Base-by-base conservation (phyloP, 2,329 filamentous ascomycete species). In the Pseudogymnoascus sp. region DNA sequence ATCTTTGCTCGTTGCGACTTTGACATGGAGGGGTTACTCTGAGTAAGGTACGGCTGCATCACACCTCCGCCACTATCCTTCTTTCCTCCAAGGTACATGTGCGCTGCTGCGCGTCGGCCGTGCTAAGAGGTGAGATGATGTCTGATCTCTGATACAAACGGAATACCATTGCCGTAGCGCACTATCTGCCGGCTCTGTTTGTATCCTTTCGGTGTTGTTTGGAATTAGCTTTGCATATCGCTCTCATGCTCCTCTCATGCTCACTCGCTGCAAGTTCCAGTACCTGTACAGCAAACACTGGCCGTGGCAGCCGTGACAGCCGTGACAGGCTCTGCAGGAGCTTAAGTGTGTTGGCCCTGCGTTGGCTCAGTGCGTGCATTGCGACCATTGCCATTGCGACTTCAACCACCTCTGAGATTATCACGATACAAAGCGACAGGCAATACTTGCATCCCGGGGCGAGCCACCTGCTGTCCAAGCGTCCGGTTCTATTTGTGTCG, bases 31-130 rank as follows among this genome's bases (percentile, higher is more conserved):
- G 47, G 47, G 47, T 53, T 16, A 16, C 14, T 16, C 3, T 31
- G 14, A 53, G 47, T 53, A 53, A 53, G 47, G 47, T 53, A 53
- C 47, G 47, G 47, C 47, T 53, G 47, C 47, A 53, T 53, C 47
- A 16, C 47, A 53, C 47, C 26, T 53, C 47, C 47, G 47, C 47
- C 47, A 53, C 47, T 53, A 53, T 7, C 29, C 47, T 53, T 53
- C 47, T 53, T 53, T 29, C 19, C 47, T 16, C 24, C 47, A 53
- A 31, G 44, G 40, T 44, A 50, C 44, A 29, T 50, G 24, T 26
- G 10, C 40, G 26, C 24, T 50, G 26, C 21, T 50, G 44, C n/a
- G 14, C 47, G 47, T 31, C 47, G 7, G 10, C n/a, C 26, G n/a
- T 53, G 47, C 47, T 53, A 53, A 40, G 31, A 50, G 6, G 44